Evolutionary conservation across 176 grass and related monocot genomes (phyloP), one percentile per base, ranked within the genome.

Genomic region (Triticum dicoccoides): DNA sequence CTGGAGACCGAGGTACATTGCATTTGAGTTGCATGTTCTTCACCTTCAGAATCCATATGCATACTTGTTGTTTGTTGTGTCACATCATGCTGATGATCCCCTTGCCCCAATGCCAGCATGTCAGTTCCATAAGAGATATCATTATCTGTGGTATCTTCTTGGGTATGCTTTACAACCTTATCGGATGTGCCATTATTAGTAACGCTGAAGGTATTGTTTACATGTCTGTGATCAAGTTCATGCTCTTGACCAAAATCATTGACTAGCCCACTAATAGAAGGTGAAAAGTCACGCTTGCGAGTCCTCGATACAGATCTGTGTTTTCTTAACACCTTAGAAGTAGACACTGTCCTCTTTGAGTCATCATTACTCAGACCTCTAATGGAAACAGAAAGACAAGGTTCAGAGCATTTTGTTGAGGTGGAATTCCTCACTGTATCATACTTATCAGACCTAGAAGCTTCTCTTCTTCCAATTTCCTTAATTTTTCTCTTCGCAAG

Each of bases 271-370:
- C n/a, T 58, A 58, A 23, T 65, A 61, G 51, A 74, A 94, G 88
- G 44, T 86, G 83, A 80, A 84, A 86, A 84, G 82, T 89, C 67
- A 82, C 65, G 61, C 51, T 63, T 94, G 20, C 87, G 77, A 79
- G 74, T 89, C 89, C 91, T 96, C 73, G 85, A 76, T 6, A 86
- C 18, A 73, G 89, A 91, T 80, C 94, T 90, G 15, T 93, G 83
- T 30, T 96, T 99, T 47, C 83, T 87, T 39, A 94, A 91, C 63
- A 84, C 94, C 80, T 83, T 94, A 72, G 72, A 93, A 38, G 84
- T 62, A 65, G 76, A 61, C 59, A 78, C 67, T 72, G 69, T 17
- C 51, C 49, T 88, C 49, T 71, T 83, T 54, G 70, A 13, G 27
- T 88, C 89, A 85, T 88, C 89, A 85, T 69, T 76, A 44, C 59